Percentiles rank a stretch among this genome's conserved stretches.
These are phyloP conservation scores for Benincasa hispida DNA, from an alignment of 306 rosid species.

Conservation along the genomic window DNA sequence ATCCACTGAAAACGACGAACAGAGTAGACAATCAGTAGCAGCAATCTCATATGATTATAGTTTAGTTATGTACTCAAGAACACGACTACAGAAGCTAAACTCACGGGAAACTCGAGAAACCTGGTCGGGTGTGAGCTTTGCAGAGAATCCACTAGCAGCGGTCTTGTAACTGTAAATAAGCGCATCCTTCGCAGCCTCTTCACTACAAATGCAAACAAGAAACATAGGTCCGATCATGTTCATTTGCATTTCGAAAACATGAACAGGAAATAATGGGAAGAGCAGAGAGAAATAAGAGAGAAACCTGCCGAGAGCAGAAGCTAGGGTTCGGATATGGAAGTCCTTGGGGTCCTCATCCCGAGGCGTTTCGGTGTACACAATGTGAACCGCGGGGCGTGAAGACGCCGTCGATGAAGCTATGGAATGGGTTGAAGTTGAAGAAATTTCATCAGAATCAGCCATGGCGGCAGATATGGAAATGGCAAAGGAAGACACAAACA, in stretches of 20 bases:
- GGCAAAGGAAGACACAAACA: background rate
- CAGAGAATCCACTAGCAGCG: slow-evolving; percentile 89
- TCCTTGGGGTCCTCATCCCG: slow-evolving; percentile 57
- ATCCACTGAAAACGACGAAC: background rate
- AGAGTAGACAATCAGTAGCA: background rate
- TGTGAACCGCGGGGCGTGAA: slow-evolving; percentile 47
- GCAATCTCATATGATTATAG: background rate
- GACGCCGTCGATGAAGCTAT: slow-evolving; percentile 12
- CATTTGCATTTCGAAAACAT: background rate
- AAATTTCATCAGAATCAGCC: slow-evolving; percentile 58
- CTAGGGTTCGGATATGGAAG: slow-evolving; percentile 72
- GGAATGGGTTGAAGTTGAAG: slow-evolving; percentile 17
- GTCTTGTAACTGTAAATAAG: slow-evolving; percentile 75
- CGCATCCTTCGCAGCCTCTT: slow-evolving; percentile 87
- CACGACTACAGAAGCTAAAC: background rate
- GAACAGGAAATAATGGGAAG: background rate
- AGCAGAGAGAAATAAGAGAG: background rate
- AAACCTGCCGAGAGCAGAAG: slow-evolving; percentile 79
- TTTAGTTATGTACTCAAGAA: background rate
- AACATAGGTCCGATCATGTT: background rate
- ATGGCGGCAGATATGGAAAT: slow-evolving; percentile 9
- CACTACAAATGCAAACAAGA: slow-evolving; percentile 22
- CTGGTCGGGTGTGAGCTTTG: slow-evolving; percentile 72
- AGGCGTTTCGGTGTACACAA: slow-evolving; percentile 66
- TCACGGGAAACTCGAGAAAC: slow-evolving; percentile 32